Evolutionary conservation across 2,329 filamentous ascomycete genomes (phyloP), one percentile per base, ranked within the genome.

Genomic region (Hymenoscyphus linearis): DNA sequence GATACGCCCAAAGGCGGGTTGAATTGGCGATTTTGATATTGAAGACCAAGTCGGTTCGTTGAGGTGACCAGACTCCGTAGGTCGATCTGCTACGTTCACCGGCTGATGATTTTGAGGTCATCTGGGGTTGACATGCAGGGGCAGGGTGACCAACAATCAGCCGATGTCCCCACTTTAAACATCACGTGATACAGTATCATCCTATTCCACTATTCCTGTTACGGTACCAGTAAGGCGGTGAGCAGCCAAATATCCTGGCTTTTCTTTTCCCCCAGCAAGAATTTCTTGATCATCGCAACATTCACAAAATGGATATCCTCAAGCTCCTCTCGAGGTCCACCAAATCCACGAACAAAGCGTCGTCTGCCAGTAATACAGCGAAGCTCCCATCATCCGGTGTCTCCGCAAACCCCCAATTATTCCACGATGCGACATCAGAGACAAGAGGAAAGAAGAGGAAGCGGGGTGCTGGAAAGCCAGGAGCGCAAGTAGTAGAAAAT

Each of bases 321-420:
- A 90, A 86, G 70, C 77, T 92, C 35, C 78, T 92, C 62, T 90
- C 88, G 37, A 82, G 88, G 57, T 87, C 87, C 61, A 85, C 85
- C 2, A 90, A 89, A 64, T 79, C 79, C 69, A 59, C 63, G 14
- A 66, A 64, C 61, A 78, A 75, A 56, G 63, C 69, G 12, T 68
- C 71, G 18, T 64, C 72, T 13, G 71, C 74, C 34, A 69, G 68
- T 34, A 69, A 73, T 34, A 64, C 75, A 22, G 69, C 76, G 2
- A 81, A 79, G 60, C 77, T 89, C 35, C 87, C 88, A 6, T 90
- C 87, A 3, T 83, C 84, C 57, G 87, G 87, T 63, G 83, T 81
- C 25, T 78, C 78, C 64, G 76, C 82, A 52, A 88, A 88, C 68
- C 87, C 89, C 9, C 89, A 91, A 74, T 81, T 91, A 35, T 91